phyloP scores from a whole-genome alignment of 164 flowering plant genomes.

The Paratinospora sagittata region DNA sequence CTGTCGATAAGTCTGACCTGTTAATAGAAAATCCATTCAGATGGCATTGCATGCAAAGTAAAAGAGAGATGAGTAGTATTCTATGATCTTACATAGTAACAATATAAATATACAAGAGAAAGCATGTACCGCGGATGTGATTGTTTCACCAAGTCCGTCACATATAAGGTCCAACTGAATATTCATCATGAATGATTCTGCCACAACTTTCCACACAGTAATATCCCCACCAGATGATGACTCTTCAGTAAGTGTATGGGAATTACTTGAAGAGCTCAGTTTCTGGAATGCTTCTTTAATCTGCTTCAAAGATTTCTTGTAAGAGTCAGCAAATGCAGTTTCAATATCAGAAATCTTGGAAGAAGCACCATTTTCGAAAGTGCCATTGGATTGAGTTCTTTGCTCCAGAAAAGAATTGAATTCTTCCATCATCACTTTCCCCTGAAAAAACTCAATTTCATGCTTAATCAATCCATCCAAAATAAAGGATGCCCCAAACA shows the following conservation, averaged over 20 bases:
- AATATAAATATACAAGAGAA: neutral
- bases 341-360: slow-evolving; percentile 23
- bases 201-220: slow-evolving; percentile 43
- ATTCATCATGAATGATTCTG: slow-evolving; percentile 26
- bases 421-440: slow-evolving; percentile 31
- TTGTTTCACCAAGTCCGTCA: slow-evolving; percentile 32
- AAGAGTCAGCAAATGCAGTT: slow-evolving; percentile 31
- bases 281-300: slow-evolving; percentile 32
- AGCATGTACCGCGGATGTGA: slow-evolving; percentile 45
- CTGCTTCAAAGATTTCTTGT: slow-evolving; percentile 23
- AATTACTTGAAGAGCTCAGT: slow-evolving; percentile 23
- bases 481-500: neutral
- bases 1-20: slow-evolving; percentile 46
- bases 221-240: slow-evolving; percentile 26
- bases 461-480: neutral
- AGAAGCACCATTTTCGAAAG: slow-evolving; percentile 11
- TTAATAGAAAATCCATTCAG: slow-evolving; percentile 10
- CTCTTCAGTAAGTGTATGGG: slow-evolving; percentile 26
- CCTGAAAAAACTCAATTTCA: slow-evolving; percentile 35
- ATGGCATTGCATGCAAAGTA: neutral
- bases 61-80: slow-evolving; percentile 1
- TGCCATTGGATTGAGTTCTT: slow-evolving; percentile 10
- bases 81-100: neutral
- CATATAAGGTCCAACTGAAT: slow-evolving; percentile 42
- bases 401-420: slow-evolving; percentile 22